These are phyloP conservation scores for Eutrema heterophyllum DNA, from an alignment of 345 rosid species.

Conservation along the genomic window DNA sequence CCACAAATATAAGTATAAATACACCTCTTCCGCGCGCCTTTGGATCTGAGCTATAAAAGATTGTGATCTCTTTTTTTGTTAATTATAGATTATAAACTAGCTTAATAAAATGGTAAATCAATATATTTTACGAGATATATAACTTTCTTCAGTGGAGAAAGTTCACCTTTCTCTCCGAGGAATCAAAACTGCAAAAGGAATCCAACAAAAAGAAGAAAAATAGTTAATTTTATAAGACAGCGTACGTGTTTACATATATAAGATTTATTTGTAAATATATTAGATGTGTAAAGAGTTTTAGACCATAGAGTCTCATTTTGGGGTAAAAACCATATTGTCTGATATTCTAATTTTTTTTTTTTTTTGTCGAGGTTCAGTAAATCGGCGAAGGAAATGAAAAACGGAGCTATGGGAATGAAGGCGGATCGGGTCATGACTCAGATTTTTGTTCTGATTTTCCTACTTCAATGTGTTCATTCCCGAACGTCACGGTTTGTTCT, in stretches of 20 bases:
- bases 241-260: neutral
- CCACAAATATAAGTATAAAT: neutral
- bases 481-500: neutral
- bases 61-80: neutral
- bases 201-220: neutral
- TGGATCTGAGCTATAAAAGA: neutral
- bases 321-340: neutral
- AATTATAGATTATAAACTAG: neutral
- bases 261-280: neutral
- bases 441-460: constrained; percentile 1
- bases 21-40: neutral
- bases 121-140: neutral
- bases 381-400: neutral
- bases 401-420: neutral
- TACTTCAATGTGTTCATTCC: constrained; percentile 23
- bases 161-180: neutral
- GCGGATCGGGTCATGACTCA: constrained; percentile 6
- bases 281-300: neutral
- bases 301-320: neutral
- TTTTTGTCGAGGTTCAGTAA: neutral
- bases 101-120: neutral
- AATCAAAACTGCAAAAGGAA: constrained; percentile 13
- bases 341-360: neutral
- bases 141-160: neutral
- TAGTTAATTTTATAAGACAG: neutral